Evolutionary conservation across 2,329 filamentous ascomycete species (phyloP).

Genomic region (Aspergillus fijiensis): DNA sequence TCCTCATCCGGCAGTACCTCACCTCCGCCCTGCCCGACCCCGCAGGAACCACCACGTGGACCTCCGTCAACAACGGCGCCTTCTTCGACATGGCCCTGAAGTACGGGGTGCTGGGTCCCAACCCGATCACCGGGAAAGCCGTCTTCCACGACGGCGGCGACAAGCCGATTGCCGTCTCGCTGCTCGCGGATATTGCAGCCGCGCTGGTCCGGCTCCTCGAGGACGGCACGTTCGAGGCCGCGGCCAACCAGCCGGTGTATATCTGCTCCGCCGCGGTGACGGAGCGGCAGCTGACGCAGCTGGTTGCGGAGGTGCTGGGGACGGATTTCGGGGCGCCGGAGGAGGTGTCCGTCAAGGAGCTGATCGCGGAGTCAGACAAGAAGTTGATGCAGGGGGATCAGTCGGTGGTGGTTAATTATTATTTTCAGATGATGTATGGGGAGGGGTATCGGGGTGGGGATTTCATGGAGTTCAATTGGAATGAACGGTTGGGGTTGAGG

Average conservation of each 20-base stretch:
- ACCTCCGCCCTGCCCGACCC: background rate
- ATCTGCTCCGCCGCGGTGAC: background rate
- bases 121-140: background rate
- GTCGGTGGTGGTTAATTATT: background rate
- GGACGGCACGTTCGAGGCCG: background rate
- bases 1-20: conserved; percentile 17
- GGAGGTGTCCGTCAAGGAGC: background rate
- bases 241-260: background rate
- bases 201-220: background rate
- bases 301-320: background rate
- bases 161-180: background rate
- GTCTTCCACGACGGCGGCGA: background rate
- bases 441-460: background rate
- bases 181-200: background rate
- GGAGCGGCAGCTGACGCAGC: background rate
- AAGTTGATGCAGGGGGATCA: background rate
- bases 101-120: background rate
- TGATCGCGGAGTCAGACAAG: background rate
- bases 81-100: conserved; percentile 10
- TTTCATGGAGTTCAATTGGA: background rate
- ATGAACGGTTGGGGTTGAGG: background rate
- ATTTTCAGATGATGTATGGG: background rate
- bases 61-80: conserved; percentile 10
- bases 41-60: conserved; percentile 1
- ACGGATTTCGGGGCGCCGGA: background rate